Percentiles rank a stretch among this genome's conserved stretches.
These are phyloP conservation scores for Calocera cornea DNA, from an alignment of 768 basidiomycete genomes.

Conservation along the genomic window DNA sequence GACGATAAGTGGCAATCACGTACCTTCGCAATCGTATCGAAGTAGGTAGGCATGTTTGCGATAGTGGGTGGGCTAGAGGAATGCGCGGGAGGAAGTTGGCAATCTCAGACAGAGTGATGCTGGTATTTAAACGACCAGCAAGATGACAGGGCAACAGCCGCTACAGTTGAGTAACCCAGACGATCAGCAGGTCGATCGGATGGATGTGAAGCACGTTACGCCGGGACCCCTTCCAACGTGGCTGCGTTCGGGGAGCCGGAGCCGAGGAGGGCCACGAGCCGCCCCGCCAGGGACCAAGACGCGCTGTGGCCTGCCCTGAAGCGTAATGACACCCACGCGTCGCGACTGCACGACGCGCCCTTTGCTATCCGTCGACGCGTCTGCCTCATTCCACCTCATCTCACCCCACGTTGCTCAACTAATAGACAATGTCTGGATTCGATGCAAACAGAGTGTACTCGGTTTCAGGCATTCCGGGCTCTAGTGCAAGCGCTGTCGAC, in stretches of 20 bases:
- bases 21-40: constrained; percentile 18
- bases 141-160: background rate
- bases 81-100: background rate
- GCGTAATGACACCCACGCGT: too few species aligned
- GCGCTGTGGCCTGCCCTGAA: background rate
- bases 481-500: constrained; percentile 45
- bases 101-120: background rate
- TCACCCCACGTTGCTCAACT: background rate
- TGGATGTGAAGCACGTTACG: background rate
- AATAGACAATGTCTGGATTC: constrained; percentile 63
- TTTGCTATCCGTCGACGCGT: background rate
- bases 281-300: background rate
- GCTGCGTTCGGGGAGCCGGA: background rate
- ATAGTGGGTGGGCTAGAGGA: background rate
- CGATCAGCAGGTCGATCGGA: background rate
- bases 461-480: constrained; percentile 59
- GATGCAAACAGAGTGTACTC: constrained; percentile 70
- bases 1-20: background rate
- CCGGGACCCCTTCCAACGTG: background rate
- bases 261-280: background rate
- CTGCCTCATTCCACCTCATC: background rate
- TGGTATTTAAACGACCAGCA: background rate
- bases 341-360: background rate
- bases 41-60: constrained; percentile 18
- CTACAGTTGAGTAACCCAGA: background rate